Evolutionary conservation across 2,329 filamentous ascomycete species (phyloP).

Genomic region (Pseudovirgaria hyperparasitica): DNA sequence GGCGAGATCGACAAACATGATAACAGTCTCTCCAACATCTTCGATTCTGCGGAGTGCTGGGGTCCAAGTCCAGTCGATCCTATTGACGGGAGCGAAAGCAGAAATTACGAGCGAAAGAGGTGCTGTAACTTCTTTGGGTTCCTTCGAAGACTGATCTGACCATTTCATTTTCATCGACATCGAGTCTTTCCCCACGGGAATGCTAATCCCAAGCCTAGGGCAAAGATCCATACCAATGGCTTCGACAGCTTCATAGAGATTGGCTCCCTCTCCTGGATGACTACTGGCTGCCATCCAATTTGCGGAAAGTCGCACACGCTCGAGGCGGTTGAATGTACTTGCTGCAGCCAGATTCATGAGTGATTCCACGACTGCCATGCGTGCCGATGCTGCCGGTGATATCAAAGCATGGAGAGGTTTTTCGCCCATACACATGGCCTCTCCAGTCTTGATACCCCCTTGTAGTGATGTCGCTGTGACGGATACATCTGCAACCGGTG

Average conservation of each 20-base stretch:
- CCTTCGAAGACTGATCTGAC: constrained; percentile 55
- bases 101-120: constrained; percentile 86
- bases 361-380: constrained; percentile 92
- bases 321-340: constrained; percentile 57
- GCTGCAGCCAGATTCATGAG: constrained; percentile 87
- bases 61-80: constrained; percentile 84
- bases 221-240: constrained; percentile 90
- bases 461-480: constrained; percentile 78
- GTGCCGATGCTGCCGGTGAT: constrained; percentile 75
- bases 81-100: constrained; percentile 72
- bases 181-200: constrained; percentile 95
- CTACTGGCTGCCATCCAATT: constrained; percentile 99
- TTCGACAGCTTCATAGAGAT: constrained; percentile 84
- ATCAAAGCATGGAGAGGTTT: constrained; percentile 83
- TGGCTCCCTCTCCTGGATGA: constrained; percentile 84
- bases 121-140: constrained; percentile 75
- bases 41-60: constrained; percentile 72
- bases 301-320: constrained; percentile 75
- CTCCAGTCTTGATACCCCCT: constrained; percentile 61
- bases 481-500: constrained; percentile 83
- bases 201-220: constrained; percentile 77
- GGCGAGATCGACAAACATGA: constrained; percentile 86
- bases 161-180: constrained; percentile 99
- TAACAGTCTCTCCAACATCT: constrained; percentile 76
- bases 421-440: constrained; percentile 97